These are phyloP conservation scores for Hanseniaspora occidentalis DNA, from an alignment of 805 yeast species.

Conservation along the genomic window DNA sequence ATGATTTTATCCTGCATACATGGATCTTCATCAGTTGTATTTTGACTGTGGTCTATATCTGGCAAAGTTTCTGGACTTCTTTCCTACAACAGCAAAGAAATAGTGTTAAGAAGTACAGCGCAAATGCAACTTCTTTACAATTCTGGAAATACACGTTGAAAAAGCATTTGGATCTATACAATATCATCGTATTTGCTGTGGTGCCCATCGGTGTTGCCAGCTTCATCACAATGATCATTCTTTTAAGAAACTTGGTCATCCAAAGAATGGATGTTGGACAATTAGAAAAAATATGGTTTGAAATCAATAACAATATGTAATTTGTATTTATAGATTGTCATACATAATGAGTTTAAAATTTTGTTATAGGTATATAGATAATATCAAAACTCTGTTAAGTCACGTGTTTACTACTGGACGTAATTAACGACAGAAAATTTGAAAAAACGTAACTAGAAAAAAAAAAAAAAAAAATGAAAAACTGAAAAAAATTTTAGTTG, in stretches of 20 bases:
- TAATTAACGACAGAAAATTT: background rate
- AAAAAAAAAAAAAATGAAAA: too few relatives aligned
- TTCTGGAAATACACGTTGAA: conserved; percentile 16
- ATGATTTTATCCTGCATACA: conserved; percentile 66
- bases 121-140: conserved; percentile 5
- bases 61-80: conserved; percentile 81
- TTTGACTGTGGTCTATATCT: conserved; percentile 64
- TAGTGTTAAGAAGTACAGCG: conserved; percentile 7
- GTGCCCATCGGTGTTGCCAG: conserved; percentile 97
- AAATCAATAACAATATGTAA: conserved; percentile 3
- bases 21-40: conserved; percentile 89
- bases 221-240: conserved; percentile 79
- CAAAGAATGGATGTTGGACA: conserved; percentile 50
- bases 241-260: conserved; percentile 63
- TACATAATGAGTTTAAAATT: too few relatives aligned
- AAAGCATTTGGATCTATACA: conserved; percentile 74
- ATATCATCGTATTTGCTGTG: conserved; percentile 88
- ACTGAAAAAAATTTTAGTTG: background rate
- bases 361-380: background rate
- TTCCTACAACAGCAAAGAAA: conserved; percentile 37
- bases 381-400: too few relatives aligned
- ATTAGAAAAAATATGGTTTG: conserved; percentile 13
- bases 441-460: too few relatives aligned
- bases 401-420: too few relatives aligned
- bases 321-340: too few relatives aligned